Evolutionary conservation across 2,329 filamentous ascomycete species (phyloP).

Genomic region (Xylariaceae sp.): DNA sequence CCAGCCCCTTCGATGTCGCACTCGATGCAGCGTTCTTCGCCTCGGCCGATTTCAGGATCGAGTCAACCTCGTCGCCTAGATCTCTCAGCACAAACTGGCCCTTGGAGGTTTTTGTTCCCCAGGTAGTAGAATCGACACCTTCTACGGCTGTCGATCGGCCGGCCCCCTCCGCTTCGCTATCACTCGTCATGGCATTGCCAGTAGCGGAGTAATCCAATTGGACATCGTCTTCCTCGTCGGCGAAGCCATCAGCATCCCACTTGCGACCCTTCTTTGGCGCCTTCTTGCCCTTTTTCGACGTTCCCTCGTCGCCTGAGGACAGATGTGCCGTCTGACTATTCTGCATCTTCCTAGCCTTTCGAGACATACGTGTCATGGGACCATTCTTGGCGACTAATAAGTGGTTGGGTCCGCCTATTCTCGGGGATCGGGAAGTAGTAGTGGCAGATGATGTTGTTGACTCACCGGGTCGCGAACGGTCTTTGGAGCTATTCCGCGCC

Average conservation of each 20-base stretch:
- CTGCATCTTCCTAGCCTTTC: constrained; percentile 66
- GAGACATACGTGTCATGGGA: constrained; percentile 70
- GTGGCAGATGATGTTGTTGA: constrained; percentile 66
- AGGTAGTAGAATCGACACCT: constrained; percentile 69
- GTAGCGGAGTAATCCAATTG: constrained; percentile 84
- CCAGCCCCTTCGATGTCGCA: constrained; percentile 54
- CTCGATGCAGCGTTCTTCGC: constrained; percentile 48
- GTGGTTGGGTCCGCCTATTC: constrained; percentile 60
- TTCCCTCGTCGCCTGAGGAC: constrained; percentile 80
- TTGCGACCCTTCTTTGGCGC: constrained; percentile 76
- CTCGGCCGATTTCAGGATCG: constrained; percentile 77
- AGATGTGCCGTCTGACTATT: constrained; percentile 61
- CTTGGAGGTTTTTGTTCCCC: constrained; percentile 78
- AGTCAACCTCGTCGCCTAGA: constrained; percentile 86
- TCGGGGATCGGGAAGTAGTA: constrained; percentile 71
- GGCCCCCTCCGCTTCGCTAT: constrained; percentile 46
- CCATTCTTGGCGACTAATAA: constrained; percentile 68
- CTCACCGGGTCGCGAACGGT: constrained; percentile 53
- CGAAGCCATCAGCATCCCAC: constrained; percentile 86
- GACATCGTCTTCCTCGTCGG: constrained; percentile 74
- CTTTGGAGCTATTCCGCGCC: constrained; percentile 32
- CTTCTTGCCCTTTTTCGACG: constrained; percentile 56
- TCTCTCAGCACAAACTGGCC: constrained; percentile 94
- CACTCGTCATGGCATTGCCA: constrained; percentile 43
- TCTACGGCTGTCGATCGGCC: constrained; percentile 60